Conservation (phyloP, 163 green algal species). For the Prototheca wickerhamii region DNA sequence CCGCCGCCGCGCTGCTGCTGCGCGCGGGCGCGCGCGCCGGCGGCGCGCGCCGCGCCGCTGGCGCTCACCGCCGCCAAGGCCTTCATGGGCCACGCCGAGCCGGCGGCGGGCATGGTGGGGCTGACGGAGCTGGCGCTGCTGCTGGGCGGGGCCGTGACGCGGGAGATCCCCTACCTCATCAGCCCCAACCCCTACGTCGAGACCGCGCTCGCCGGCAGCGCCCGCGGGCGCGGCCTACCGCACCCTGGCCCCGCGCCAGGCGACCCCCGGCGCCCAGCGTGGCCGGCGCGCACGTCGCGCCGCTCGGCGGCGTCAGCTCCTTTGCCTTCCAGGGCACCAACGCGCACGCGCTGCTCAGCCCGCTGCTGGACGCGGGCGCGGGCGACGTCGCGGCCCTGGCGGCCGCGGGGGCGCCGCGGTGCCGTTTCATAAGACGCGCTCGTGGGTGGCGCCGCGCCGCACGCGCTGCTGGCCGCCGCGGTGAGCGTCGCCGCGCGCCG, state of each 20-base stretch:
- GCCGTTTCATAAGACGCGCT: neutral
- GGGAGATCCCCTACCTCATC: slow-evolving; percentile 29
- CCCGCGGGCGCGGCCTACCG: neutral
- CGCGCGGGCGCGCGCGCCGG: neutral
- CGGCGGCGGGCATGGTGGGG: slow-evolving; percentile 30
- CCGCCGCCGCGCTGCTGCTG: slow-evolving; percentile 13
- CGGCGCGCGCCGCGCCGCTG: slow-evolving; percentile 15
- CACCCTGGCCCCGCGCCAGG: slow-evolving; percentile 19
- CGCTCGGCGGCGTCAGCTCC: slow-evolving; percentile 34
- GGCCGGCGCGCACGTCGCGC: too few species aligned
- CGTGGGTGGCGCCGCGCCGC: slow-evolving; percentile 25
- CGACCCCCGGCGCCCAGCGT: neutral
- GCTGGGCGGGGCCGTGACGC: neutral
- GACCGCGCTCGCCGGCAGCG: slow-evolving; percentile 24
- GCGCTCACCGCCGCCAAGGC: slow-evolving; percentile 34
- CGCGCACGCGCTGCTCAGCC: slow-evolving; percentile 31
- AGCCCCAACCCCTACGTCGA: slow-evolving; percentile 39
- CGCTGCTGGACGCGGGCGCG: too few species aligned
- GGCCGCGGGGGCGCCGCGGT: neutral
- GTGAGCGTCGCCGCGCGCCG: neutral
- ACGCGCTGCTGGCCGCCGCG: slow-evolving; percentile 8
- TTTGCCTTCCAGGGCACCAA: slow-evolving; percentile 45
- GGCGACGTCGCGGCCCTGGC: neutral
- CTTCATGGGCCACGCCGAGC: slow-evolving; percentile 42
- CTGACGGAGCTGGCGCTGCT: slow-evolving; percentile 15